These are phyloP conservation scores for Ganoderma lucidum DNA, from an alignment of 1,284 basidiomycete species.

Conservation along the genomic window DNA sequence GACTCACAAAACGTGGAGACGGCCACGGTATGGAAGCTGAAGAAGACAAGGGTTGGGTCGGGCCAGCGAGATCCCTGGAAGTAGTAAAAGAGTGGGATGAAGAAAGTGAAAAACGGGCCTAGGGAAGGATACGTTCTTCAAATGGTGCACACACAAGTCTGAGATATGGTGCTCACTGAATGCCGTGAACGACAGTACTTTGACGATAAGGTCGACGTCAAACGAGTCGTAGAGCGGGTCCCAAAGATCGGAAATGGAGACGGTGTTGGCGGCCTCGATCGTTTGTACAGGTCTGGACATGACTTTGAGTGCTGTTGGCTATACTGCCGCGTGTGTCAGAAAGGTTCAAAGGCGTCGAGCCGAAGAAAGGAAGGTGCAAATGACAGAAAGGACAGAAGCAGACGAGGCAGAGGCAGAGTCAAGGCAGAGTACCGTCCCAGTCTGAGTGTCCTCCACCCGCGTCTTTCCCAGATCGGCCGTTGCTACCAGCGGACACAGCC, in stretches of 20 bases:
- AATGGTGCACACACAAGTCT: not conserved
- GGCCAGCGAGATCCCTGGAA: conserved; percentile 68
- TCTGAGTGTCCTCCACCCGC: not conserved
- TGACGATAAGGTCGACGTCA: conserved; percentile 78
- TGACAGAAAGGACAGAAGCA: conserved; percentile 1
- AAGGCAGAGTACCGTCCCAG: not conserved
- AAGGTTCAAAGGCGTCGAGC: conserved; percentile 11
- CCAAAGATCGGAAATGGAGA: conserved; percentile 25
- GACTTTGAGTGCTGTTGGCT: not conserved
- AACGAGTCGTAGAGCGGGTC: conserved; percentile 59
- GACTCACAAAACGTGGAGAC: conserved; percentile 74
- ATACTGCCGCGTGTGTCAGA: not conserved
- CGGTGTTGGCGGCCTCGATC: conserved; percentile 15
- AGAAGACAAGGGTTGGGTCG: conserved; percentile 58
- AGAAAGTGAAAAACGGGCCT: conserved; percentile 86
- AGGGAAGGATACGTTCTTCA: not conserved
- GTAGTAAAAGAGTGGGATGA: conserved; percentile 78
- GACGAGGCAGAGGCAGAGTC: conserved; percentile 12
- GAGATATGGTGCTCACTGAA: conserved; percentile 64
- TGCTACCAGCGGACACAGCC: not conserved
- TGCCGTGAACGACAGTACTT: conserved; percentile 76
- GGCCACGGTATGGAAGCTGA: conserved; percentile 59
- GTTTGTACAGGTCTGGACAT: conserved; percentile 1
- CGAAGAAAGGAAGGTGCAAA: conserved; percentile 8
- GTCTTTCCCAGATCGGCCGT: not conserved